These are phyloP conservation scores for Breynia disticha DNA, from an alignment of 441 rosid species.

Conservation along the genomic window DNA sequence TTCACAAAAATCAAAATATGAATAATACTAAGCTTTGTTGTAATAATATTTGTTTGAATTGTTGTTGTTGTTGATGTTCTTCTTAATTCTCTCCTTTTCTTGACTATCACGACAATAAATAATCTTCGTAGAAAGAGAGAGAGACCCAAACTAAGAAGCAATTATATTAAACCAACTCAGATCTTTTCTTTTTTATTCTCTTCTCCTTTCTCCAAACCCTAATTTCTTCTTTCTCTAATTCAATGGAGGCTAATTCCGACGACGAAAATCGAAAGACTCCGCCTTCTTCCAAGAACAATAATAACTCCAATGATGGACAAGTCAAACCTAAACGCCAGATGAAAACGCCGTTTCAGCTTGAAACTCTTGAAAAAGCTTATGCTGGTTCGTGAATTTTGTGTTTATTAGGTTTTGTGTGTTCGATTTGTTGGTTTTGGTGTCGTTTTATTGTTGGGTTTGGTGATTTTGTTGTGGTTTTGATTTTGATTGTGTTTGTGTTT, in stretches of 20 bases:
- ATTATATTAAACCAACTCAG: no score
- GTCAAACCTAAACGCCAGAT: conserved; percentile 89
- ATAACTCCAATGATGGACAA: neutral
- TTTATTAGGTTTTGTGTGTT: neutral
- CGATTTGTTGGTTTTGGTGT: neutral
- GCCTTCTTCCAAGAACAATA: no score
- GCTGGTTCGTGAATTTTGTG: conserved; percentile 33
- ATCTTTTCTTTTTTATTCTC: neutral
- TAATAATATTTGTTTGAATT: no score
- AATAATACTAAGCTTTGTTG: no score
- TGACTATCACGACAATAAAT: no score
- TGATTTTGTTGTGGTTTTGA: conserved; percentile 1
- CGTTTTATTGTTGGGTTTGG: neutral
- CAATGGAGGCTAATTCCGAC: conserved; percentile 10
- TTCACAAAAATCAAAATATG: no score
- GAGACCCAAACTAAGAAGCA: no score
- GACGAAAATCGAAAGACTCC: conserved; percentile 5
- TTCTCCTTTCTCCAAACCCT: conserved; percentile 41
- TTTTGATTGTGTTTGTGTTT: conserved; percentile 12
- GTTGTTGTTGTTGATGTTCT: no score
- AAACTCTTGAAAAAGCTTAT: conserved; percentile 78
- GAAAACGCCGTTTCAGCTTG: conserved; percentile 92
- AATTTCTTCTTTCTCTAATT: conserved; percentile 14
- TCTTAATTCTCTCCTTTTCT: no score
- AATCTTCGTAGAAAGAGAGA: no score